A percentile compares a stretch with the other conserved stretches of the same genome.
These are phyloP conservation scores for Talaromyces piceae DNA, from an alignment of 2,329 filamentous ascomycete genomes.

Conservation along the genomic window DNA sequence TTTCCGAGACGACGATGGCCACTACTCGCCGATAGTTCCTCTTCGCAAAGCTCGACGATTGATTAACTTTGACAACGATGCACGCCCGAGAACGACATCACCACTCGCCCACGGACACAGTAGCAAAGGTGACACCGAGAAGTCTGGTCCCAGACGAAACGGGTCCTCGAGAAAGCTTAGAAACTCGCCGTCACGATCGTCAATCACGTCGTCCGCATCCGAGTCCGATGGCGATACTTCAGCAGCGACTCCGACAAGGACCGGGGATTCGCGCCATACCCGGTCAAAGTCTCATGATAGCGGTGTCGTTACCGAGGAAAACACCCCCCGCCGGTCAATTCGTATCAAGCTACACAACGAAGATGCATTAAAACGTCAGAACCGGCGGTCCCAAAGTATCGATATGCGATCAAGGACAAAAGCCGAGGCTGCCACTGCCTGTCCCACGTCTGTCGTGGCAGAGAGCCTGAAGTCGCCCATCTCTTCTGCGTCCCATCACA, in stretches of 20 bases:
- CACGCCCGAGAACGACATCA: constrained; percentile 16
- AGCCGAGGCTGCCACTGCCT: constrained; percentile 15
- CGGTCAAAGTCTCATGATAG: constrained; percentile 21
- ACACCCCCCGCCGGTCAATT: constrained; percentile 69
- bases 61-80: constrained; percentile 12
- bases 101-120: constrained; percentile 18
- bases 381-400: constrained; percentile 25
- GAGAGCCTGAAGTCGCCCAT: constrained; percentile 90
- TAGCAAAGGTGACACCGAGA: constrained; percentile 17
- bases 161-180: constrained; percentile 25
- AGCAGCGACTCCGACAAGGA: constrained; percentile 15
- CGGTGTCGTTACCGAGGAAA: constrained; percentile 49
- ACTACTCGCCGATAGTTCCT: constrained; percentile 70
- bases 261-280: constrained; percentile 18
- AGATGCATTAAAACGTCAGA: constrained; percentile 64
- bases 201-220: constrained; percentile 45
- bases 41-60: constrained; percentile 52
- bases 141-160: constrained; percentile 19
- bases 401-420: constrained; percentile 21
- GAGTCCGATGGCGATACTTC: constrained; percentile 47
- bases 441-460: constrained; percentile 40
- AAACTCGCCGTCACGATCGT: constrained; percentile 30
- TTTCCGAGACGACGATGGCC: constrained; percentile 72
- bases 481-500: constrained; percentile 51
- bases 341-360: constrained; percentile 85